Evolutionary conservation across 768 basidiomycete genomes (phyloP), one percentile per base, ranked within the genome.

Genomic region (Kwoniella sp.): DNA sequence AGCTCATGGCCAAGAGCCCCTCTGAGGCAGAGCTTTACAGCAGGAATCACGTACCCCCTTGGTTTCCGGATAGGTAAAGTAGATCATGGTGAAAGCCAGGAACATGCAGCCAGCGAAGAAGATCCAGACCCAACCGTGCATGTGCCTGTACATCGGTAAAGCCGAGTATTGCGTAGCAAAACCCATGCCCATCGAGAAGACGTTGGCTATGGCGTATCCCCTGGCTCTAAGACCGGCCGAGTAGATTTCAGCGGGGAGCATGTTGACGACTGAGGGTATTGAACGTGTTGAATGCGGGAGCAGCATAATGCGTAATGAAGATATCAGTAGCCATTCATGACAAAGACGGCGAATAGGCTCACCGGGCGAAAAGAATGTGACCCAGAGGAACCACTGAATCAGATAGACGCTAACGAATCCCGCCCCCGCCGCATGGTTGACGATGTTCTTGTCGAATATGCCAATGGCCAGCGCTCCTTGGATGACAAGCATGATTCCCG

Each of bases 341-440:
- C 23, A 31, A 20, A 8, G 23, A 22, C 12, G 3, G 54, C 15
- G 15, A 58, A 51, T 22, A 25, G 3, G 56, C 66, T 52, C 57
- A 71, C 70, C 68, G 30, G 68, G 71, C 3, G 65, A 62, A 53
- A 73, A 70, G 63, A 67, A 73, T 23, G 53, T 73, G 13, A 73
- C 71, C 71, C 71, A 73, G 28, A 73, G 41, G 60, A 73, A 73
- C 71, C 71, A 73, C 45, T 73, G 71, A 26, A 73, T 61, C 28
- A 73, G 54, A 50, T 73, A 73, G 22, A 73, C 66, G 1, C 17
- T 67, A 23, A 73, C 71, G 28, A 73, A 73, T 4, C 71, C 71
- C 12, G 71, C 71, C 7, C 71, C 71, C 11, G 71, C 71, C 11
- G 71, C 61, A 31, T 70, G 66, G 41, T 73, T 73, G 3, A 45